Conservation (phyloP, 2,329 filamentous ascomycete genomes). For the Metarhizium humberi region DNA sequence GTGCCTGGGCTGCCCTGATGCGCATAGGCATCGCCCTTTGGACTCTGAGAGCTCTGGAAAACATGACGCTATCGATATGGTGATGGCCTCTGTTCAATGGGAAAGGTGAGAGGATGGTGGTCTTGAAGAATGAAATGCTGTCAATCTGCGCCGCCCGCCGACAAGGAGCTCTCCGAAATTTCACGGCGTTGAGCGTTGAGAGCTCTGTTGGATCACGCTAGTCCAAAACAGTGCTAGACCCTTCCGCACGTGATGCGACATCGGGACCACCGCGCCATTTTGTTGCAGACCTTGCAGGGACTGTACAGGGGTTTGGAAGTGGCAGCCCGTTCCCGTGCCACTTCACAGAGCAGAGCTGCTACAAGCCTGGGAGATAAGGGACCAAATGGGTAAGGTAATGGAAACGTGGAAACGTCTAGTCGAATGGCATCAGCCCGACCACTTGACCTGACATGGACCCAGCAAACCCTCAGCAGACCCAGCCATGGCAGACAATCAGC, state of each 20-base stretch:
- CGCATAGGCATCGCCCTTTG: slow-evolving; percentile 51
- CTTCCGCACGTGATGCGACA: slow-evolving; percentile 14
- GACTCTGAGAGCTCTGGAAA: slow-evolving; percentile 59
- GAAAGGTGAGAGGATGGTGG: slow-evolving; percentile 9
- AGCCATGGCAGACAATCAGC: not conserved
- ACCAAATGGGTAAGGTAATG: not conserved
- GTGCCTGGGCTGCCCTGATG: slow-evolving; percentile 30
- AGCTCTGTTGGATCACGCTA: slow-evolving; percentile 30
- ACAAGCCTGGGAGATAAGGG: not conserved
- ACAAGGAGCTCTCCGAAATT: slow-evolving; percentile 30
- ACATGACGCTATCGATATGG: slow-evolving; percentile 41
- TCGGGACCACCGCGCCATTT: not conserved
- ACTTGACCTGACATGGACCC: not conserved
- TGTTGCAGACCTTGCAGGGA: not conserved
- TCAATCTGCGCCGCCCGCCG: slow-evolving; percentile 12
- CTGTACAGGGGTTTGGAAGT: not conserved
- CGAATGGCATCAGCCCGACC: not conserved
- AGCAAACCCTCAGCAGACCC: not conserved
- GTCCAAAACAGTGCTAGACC: slow-evolving; percentile 15
- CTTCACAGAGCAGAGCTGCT: not conserved
- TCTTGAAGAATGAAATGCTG: slow-evolving; percentile 18
- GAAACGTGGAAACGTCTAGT: not conserved
- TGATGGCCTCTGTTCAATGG: slow-evolving; percentile 23
- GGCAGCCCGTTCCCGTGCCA: not conserved
- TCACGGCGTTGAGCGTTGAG: slow-evolving; percentile 34